Conservation (phyloP, 2,329 filamentous ascomycete genomes). For the Exophiala phaeomuriformis region DNA sequence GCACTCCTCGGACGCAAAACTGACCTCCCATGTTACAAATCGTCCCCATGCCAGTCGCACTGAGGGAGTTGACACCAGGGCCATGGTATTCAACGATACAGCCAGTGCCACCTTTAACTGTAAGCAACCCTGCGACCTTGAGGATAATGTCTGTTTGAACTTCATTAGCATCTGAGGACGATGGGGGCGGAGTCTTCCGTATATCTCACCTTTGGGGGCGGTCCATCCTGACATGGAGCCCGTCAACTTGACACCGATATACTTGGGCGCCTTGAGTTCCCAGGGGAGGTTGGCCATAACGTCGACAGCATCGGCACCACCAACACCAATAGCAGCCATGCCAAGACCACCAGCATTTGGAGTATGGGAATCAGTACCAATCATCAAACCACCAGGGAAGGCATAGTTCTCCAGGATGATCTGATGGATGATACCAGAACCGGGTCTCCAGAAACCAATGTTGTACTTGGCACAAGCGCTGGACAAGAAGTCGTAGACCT, state of each 20-base stretch:
- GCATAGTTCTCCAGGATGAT: slow-evolving; percentile 98
- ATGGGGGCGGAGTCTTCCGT: neutral
- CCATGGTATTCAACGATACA: slow-evolving; percentile 56
- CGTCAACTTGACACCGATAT: slow-evolving; percentile 93
- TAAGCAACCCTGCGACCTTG: slow-evolving; percentile 92
- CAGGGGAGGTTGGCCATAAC: slow-evolving; percentile 96
- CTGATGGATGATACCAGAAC: slow-evolving; percentile 99
- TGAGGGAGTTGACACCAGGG: slow-evolving; percentile 66
- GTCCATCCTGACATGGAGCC: slow-evolving; percentile 87
- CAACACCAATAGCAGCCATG: slow-evolving; percentile 91
- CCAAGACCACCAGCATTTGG: slow-evolving; percentile 84
- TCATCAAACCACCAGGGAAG: slow-evolving; percentile 95
- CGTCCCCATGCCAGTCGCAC: slow-evolving; percentile 80
- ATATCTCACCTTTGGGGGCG: slow-evolving; percentile 67
- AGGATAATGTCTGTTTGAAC: slow-evolving; percentile 71
- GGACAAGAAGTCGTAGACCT: slow-evolving; percentile 96
- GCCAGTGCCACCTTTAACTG: slow-evolving; percentile 96
- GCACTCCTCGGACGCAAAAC: too few species aligned
- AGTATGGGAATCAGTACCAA: slow-evolving; percentile 96
- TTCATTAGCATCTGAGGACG: slow-evolving; percentile 6
- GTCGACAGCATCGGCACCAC: slow-evolving; percentile 96
- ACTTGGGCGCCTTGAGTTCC: slow-evolving; percentile 96
- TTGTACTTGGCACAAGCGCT: slow-evolving; percentile 97
- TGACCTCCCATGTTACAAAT: slow-evolving; percentile 50
- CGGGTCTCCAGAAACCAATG: slow-evolving; percentile 99